Base-by-base conservation (phyloP, 768 basidiomycete genomes). In the Podaxis rugospora region DNA sequence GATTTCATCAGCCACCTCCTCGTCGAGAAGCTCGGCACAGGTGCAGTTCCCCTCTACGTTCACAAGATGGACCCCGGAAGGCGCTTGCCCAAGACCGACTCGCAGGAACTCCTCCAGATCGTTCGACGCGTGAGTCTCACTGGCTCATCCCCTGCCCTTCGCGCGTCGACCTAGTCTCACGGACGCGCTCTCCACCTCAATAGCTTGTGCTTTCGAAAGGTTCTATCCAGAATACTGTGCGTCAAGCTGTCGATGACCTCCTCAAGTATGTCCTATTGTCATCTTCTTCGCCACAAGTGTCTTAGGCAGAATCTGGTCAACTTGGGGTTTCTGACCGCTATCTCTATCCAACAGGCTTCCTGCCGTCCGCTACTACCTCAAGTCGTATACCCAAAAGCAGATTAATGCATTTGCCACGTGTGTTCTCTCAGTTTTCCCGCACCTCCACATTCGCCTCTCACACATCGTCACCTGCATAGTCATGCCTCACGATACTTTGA, bases 351-450 rank as follows among this genome's bases (percentile, higher is more conserved):
- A 62, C 70, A 93, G 92, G 62, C 82, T 94, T 57, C 75, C 82
- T 61, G 75, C 90, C 66, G 85, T 94, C 71, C 87, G 87, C 65
- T 90, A 88, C 70, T 92, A 90, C 74, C 81, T 90, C 72, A 85
- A 84, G 70, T 74, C 75, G 66, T 90, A 89, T 73, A 85, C 81
- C 67, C 88, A 90, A 78, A 87, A 90, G 67, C 91, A 94, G 78
- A 86, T 92, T 71, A 93, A 93, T 77, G 91, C 92, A 57, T 94
- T 93, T 71, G 87, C 92, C 76, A 94, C 92, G 92, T 93, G 83
- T 75, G 92, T 86, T 66, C 52, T 63, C 66, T 65, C 66, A 57
- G 63, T 63, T 55, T 64, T 53, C 66, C 65, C 65, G 63, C 61
- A 70, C 65, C 64, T 64, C 67, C 69, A 53, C 57, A 57, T 65